phyloP scores from a whole-genome alignment of 805 yeast genomes.

The Cyberlindnera xishuangbannaensis region DNA sequence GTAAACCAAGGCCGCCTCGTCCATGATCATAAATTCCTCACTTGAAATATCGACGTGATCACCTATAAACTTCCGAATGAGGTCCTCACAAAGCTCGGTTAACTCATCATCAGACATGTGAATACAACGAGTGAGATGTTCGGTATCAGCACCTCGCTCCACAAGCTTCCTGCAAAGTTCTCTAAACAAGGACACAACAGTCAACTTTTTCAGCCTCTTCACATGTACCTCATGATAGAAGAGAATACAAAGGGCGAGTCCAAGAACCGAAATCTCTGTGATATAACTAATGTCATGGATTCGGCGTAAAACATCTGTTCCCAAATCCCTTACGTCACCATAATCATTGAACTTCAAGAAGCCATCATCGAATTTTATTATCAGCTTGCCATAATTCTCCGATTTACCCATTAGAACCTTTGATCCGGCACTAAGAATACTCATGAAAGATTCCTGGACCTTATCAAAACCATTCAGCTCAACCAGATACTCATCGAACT shows the following conservation, averaged over 20 bases:
- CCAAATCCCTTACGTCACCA: constrained; percentile 4
- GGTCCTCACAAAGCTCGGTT: constrained; percentile 1
- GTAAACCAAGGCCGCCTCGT: constrained; percentile 19
- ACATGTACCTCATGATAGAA: constrained; percentile 15
- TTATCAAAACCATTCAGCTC: constrained; percentile 23
- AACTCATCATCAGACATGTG: constrained; percentile 3
- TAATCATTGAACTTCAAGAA: constrained; percentile 8
- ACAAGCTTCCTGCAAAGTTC: constrained; percentile 5
- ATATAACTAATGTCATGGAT: constrained; percentile 16
- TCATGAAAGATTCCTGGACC: constrained; percentile 17
- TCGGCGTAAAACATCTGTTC: constrained; percentile 9
- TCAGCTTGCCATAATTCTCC: constrained; percentile 18
- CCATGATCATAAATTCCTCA: constrained; percentile 7
- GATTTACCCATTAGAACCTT: constrained; percentile 5
- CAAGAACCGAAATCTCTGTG: constrained; percentile 17
- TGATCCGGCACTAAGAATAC: constrained; percentile 14
- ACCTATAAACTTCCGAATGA: constrained; percentile 11
- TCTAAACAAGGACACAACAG: constrained; percentile 6
- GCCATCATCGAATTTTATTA: constrained; percentile 16
- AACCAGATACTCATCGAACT: constrained; percentile 19
- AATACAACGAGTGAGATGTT: constrained; percentile 7
- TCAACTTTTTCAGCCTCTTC: constrained; percentile 5
- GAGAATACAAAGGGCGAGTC: constrained; percentile 11
- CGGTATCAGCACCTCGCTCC: constrained; percentile 5
- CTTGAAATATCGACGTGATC: constrained; percentile 6